Evolutionary conservation across 2,329 filamentous ascomycete genomes (phyloP).

Genomic region (Elsinoe fawcettii): DNA sequence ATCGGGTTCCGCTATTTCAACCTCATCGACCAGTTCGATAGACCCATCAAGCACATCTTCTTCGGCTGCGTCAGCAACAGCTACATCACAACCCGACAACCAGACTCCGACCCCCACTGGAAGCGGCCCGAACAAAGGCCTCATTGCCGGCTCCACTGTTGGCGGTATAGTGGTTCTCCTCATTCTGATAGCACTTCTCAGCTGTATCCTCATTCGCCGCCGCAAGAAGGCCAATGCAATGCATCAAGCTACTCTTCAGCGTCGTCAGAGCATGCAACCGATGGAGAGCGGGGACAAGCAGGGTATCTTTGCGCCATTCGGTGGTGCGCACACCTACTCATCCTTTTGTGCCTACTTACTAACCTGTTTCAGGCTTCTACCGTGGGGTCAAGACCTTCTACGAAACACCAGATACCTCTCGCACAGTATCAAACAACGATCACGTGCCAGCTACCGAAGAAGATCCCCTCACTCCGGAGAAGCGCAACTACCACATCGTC

Average conservation of each 20-base stretch:
- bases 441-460: not conserved
- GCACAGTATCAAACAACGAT: not conserved
- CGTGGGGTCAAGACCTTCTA: constrained; percentile 11
- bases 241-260: constrained; percentile 7
- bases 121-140: not conserved
- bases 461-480: not conserved
- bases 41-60: not conserved
- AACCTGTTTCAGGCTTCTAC: constrained; percentile 2
- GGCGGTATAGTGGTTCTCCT: constrained; percentile 5
- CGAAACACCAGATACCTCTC: not conserved
- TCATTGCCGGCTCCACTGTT: constrained; percentile 9
- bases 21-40: not conserved
- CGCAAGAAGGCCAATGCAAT: constrained; percentile 3
- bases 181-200: constrained; percentile 1
- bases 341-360: not conserved
- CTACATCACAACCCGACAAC: not conserved
- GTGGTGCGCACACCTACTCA: not conserved
- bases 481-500: constrained; percentile 10
- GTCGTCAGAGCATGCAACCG: constrained; percentile 7
- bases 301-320: constrained; percentile 11
- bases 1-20: not conserved
- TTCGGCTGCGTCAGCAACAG: not conserved
- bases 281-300: constrained; percentile 3
- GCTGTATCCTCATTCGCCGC: not conserved
- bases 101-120: not conserved